Evolutionary conservation across 495 filamentous ascomycete species (phyloP), one percentile per base, ranked within the genome.

Genomic region (Cercophora scortea): DNA sequence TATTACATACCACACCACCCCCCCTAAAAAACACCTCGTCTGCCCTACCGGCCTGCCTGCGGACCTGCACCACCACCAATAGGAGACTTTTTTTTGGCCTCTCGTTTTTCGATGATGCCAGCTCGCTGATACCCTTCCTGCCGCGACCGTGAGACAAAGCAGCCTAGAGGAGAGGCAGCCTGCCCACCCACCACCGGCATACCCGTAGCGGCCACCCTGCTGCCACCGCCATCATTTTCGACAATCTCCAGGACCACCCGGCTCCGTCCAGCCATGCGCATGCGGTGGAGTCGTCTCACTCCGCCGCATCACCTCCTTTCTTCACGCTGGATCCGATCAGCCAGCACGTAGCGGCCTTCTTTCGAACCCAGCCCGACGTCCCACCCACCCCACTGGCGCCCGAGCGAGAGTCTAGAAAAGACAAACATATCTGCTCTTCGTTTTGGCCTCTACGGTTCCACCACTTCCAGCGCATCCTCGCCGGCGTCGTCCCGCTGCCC

Each of bases 401-500:
- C 8, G 52, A 63, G 38, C 74, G 68, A 63, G 61, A 66, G 53
- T 76, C 75, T 52, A 69, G 75, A 61, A 72, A 70, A 64, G 73
- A 79, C 55, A 74, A 60, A 51, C 68, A 76, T 63, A 56, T 74
- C 54, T 60, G 66, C 59, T 72, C 70, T 45, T 38, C 61, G 45
- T 61, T 65, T 58, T 75, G 71, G 66, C 72, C 77, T 46, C 62
- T 76, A 50, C 68, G 62, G 53, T 64, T 69, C 48, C 58, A 63
- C 63, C 60, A 70, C 45, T 52, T 77, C 46, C 69, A 66, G 51
- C 77, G 73, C n/a, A 64, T 76, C 41, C 51, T 82, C 41, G 66
- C 67, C 46, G 85, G 84, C 56, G 62, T 71, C 47, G 69, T 84
- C 59, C 50, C 59, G 51, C 60, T 65, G 56, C 64, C 73, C 62